phyloP scores from a whole-genome alignment of 179 eudicot genomes.

The Beta macrorhiza region DNA sequence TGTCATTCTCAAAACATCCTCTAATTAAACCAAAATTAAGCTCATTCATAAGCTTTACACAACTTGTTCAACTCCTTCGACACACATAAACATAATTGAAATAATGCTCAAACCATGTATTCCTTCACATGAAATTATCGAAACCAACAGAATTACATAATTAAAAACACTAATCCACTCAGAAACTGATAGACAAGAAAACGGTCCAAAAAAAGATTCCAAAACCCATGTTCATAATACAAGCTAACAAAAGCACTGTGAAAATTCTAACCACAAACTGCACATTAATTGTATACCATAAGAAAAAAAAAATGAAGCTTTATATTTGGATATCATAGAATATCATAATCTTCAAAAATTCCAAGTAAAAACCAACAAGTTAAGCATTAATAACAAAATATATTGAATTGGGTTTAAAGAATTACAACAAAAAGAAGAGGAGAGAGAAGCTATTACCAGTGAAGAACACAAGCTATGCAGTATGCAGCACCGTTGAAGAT shows the following conservation, averaged over 20 bases:
- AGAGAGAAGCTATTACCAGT: not conserved
- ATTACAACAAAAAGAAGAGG: not conserved
- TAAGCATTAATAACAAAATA: not conserved
- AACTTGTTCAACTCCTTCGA: not conserved
- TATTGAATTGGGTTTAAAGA: not conserved
- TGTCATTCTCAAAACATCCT: no score
- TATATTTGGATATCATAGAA: no score
- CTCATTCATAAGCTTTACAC: not conserved
- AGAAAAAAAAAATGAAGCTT: no score
- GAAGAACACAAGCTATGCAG: not conserved
- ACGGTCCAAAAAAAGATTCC: no score
- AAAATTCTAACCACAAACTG: no score
- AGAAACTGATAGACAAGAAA: no score
- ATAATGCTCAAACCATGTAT: no score
- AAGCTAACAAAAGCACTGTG: no score
- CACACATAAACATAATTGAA: not conserved
- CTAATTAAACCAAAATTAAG: not conserved
- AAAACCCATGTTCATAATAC: no score
- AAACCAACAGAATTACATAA: not conserved
- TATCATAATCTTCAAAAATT: no score
- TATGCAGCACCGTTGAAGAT: not conserved
- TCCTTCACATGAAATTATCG: no score
- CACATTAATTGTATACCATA: no score
- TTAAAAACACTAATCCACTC: not conserved
- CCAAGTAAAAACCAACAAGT: not conserved